Base-by-base conservation (phyloP, 495 filamentous ascomycete species). In the Hyaloscypha bicolor region DNA sequence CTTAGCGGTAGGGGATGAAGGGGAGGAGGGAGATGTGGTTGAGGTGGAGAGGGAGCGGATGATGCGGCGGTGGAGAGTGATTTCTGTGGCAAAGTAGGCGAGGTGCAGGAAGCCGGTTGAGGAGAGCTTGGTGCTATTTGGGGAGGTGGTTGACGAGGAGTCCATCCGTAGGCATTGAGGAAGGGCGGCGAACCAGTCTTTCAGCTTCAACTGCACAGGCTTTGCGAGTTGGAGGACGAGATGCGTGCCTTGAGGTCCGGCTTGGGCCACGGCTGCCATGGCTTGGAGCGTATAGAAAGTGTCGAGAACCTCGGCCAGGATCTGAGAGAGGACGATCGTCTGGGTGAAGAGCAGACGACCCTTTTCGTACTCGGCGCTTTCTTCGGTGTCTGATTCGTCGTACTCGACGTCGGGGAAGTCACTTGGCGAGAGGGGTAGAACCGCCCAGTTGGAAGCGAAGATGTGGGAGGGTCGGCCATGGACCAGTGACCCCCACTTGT, bases 401-500 rank as follows among this genome's bases (percentile, higher is more conserved):
- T 79, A 78, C 39, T 84, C 82, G 69, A 82, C 81, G 69, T 92
- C 90, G 9, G 88, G 83, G 71, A 94, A 94, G 76, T 96, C 93
- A 30, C 86, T 83, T 32, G 83, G 80, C 19, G 81, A 84, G 51
- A 95, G 79, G 19, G 84, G 78, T 65, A 86, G 85, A 9, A 96
- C 93, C 25, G 89, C 91, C 93, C 92, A 96, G 75, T 96, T 93
- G 45, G 88, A 85, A 45, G 83, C 79, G 64, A 90, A 90, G 70
- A 93, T 93, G 73, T 93, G 93, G 9, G 92, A 93, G 3, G 93
- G 93, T 9, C 92, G 87, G 29, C 93, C 93, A 71, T 93, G 87
- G 30, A 93, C 87, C n/a, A 97, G 79, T 31, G 91, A 90, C 45
- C 90, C 90, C 93, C 93, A 97, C 79, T 95, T 96, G 73, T 97